phyloP scores from a whole-genome alignment of 345 rosid species.

The Hirschfeldia incana region DNA sequence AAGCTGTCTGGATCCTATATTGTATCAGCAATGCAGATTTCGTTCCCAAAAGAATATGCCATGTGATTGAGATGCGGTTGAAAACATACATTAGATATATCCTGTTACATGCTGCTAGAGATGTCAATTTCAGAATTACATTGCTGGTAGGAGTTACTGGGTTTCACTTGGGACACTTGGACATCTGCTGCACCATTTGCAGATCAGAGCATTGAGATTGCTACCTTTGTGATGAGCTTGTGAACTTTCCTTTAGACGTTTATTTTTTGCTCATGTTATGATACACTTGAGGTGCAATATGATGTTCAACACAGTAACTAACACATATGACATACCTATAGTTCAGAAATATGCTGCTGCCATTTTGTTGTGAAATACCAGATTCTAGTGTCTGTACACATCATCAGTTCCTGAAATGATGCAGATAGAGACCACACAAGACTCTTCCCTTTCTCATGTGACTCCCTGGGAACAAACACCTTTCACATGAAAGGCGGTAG shows the following conservation, averaged over 20 bases:
- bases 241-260: neutral
- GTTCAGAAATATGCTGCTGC: neutral
- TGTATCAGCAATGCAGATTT: neutral
- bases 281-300: too few relatives aligned
- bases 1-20: neutral
- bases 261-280: too few relatives aligned
- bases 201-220: neutral
- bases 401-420: constrained; percentile 2
- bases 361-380: neutral
- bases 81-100: neutral
- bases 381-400: neutral
- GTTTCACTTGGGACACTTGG: neutral
- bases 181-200: too few relatives aligned
- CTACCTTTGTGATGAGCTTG: neutral
- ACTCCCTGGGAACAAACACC: constrained; percentile 20
- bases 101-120: neutral
- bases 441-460: constrained; percentile 32
- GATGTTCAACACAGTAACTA: neutral
- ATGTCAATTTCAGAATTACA: neutral
- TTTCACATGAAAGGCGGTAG: constrained; percentile 21
- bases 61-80: neutral
- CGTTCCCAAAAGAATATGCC: neutral
- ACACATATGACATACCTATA: neutral
- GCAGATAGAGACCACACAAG: neutral
- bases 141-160: neutral